These are phyloP conservation scores for Pelargonium citronellum DNA, from an alignment of 441 rosid species.

Conservation along the genomic window DNA sequence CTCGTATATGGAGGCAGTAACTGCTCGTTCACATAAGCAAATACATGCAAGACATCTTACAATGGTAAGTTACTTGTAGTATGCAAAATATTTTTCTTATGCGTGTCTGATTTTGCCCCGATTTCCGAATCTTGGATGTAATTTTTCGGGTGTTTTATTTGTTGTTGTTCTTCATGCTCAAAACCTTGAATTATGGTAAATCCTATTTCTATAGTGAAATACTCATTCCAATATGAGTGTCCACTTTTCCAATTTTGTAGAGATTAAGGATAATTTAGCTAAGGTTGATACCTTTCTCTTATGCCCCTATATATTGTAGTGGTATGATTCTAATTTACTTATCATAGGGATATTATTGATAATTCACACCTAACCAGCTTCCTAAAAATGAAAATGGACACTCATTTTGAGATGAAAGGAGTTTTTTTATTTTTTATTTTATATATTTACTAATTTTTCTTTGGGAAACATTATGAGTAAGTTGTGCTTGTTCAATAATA, in stretches of 20 bases:
- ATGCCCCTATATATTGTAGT: too few species aligned
- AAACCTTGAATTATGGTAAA: not conserved
- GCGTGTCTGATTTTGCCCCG: not conserved
- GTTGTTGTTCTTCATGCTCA: not conserved
- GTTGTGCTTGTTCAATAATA: not conserved
- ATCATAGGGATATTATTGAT: too few species aligned
- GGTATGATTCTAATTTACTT: too few species aligned
- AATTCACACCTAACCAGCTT: too few species aligned
- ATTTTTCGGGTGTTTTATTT: not conserved
- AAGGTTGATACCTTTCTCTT: too few species aligned
- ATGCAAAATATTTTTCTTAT: not conserved
- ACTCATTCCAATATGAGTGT: too few species aligned
- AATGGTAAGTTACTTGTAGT: conserved; percentile 40
- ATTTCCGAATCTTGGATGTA: not conserved
- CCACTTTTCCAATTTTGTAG: too few species aligned
- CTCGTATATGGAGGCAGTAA: conserved; percentile 75
- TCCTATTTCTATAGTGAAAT: not conserved
- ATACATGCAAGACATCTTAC: conserved; percentile 87
- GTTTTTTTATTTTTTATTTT: too few species aligned
- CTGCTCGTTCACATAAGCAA: conserved; percentile 59
- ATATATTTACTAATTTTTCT: too few species aligned
- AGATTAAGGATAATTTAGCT: too few species aligned
- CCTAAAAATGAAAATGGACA: too few species aligned
- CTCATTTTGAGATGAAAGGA: too few species aligned
- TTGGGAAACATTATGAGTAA: not conserved